Conservation (phyloP, 2,329 filamentous ascomycete genomes). For the Calonectria pteridis region DNA sequence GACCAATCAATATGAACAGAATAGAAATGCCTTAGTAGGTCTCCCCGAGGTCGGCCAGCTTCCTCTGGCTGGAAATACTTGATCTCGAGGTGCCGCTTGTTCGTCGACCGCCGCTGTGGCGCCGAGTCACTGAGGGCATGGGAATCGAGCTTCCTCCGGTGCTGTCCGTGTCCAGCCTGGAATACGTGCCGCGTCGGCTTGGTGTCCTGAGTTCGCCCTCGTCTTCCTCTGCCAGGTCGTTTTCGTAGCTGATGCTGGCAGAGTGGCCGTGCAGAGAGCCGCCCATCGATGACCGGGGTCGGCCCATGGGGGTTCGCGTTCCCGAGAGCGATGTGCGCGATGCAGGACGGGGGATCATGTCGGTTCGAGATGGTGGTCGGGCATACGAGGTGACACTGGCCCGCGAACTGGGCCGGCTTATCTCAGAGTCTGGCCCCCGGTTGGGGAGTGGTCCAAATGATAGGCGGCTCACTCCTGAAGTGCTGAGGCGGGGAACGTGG, state of each 20-base stretch:
- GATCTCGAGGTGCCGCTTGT: constrained; percentile 53
- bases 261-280: constrained; percentile 72
- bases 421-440: constrained; percentile 61
- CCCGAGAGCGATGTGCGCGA: constrained; percentile 74
- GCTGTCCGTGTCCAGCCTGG: constrained; percentile 59
- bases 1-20: constrained; percentile 13
- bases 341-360: constrained; percentile 70
- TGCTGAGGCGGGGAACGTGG: constrained; percentile 71
- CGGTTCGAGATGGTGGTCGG: constrained; percentile 66
- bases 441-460: constrained; percentile 74
- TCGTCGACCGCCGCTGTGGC: constrained; percentile 60
- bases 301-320: constrained; percentile 74
- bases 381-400: constrained; percentile 71
- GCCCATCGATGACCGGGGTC: constrained; percentile 79
- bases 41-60: constrained; percentile 65
- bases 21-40: constrained; percentile 58
- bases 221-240: constrained; percentile 61
- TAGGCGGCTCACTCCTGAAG: constrained; percentile 71
- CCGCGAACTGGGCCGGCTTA: constrained; percentile 77
- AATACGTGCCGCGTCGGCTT: constrained; percentile 67
- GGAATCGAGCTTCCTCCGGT: constrained; percentile 60
- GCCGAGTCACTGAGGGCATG: constrained; percentile 55
- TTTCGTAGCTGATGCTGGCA: constrained; percentile 63
- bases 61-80: constrained; percentile 52
- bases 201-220: constrained; percentile 62